phyloP scores from a whole-genome alignment of 345 rosid species.

The Salix exigua region DNA sequence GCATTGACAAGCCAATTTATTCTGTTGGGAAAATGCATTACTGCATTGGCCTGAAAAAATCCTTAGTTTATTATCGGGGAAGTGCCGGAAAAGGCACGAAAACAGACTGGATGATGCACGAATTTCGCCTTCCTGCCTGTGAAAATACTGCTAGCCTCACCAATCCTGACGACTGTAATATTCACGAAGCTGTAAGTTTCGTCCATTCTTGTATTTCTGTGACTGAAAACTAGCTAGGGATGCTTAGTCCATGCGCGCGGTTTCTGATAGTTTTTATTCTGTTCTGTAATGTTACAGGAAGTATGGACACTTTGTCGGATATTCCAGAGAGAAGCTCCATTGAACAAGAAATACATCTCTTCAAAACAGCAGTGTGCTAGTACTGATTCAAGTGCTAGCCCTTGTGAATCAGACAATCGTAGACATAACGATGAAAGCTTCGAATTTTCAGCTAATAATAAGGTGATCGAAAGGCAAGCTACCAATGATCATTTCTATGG shows the following conservation, averaged over 20 bases:
- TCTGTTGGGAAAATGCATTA: slow-evolving; percentile 8
- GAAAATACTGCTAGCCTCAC: background rate
- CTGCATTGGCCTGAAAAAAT: slow-evolving; percentile 45
- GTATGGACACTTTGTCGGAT: slow-evolving; percentile 39
- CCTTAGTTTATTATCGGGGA: slow-evolving; percentile 47
- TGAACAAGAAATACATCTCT: slow-evolving; percentile 6
- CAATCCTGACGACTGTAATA: background rate
- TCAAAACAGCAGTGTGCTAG: slow-evolving; percentile 9
- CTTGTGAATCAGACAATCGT: background rate
- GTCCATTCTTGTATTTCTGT: background rate
- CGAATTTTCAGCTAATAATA: background rate
- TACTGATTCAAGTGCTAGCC: background rate
- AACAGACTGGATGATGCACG: slow-evolving; percentile 60
- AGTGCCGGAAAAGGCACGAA: slow-evolving; percentile 54
- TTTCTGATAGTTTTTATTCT: background rate
- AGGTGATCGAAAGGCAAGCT: slow-evolving; percentile 8
- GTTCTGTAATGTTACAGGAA: slow-evolving; percentile 20
- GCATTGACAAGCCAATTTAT: slow-evolving; percentile 44
- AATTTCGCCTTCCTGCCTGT: slow-evolving; percentile 41
- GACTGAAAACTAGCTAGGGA: background rate
- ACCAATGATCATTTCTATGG: background rate
- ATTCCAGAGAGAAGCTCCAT: slow-evolving; percentile 27
- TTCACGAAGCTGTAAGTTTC: slow-evolving; percentile 24
- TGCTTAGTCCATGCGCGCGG: background rate
- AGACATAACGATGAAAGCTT: background rate